Evolutionary conservation across 805 yeast genomes (phyloP), one percentile per base, ranked within the genome.

Genomic region (Trichomonascus vanleenenianus): DNA sequence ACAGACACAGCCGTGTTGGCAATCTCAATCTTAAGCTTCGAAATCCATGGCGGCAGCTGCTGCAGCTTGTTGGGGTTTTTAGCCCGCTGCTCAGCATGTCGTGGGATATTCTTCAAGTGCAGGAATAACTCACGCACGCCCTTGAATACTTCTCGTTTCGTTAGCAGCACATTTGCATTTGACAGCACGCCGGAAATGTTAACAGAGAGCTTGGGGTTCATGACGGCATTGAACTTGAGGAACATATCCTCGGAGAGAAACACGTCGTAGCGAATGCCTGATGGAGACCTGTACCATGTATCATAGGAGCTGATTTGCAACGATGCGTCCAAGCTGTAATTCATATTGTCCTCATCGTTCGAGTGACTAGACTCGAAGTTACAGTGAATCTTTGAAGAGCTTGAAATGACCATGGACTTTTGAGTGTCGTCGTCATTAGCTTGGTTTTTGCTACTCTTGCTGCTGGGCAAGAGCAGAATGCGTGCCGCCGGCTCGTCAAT

Each of bases 401-500:
- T 53, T 4, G 61, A 49, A 15, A 65, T 60, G 22, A 67, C 62
- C 59, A 67, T 61, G 25, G 62, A 45, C 18, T 53, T 48, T 8
- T 44, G 39, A 12, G 50, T 46, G 3, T n/a, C 11, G 3, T 37
- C 43, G 15, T 48, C 38, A 22, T 47, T 30, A 15, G 46, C 37
- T 20, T 40, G 22, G 12, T 22, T 30, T n/a, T 34, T 10, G 14
- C n/a, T 40, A 8, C 18, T 51, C 9, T 30, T 32, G 16, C 53
- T 51, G 20, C 25, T 36, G 9, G 43, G 45, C 8, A 47, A 35
- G n/a, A 61, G 55, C 3, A 59, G 48, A 11, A 61, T 44, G 39
- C 65, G 47, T 1, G 64, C 60, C 10, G 64, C 64, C 3, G 65
- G 65, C 46, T 61, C 65, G 38, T 61, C 65, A 19, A 61, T 51